phyloP scores from a whole-genome alignment of 495 filamentous ascomycete genomes.

The Emericellopsis terricola region DNA sequence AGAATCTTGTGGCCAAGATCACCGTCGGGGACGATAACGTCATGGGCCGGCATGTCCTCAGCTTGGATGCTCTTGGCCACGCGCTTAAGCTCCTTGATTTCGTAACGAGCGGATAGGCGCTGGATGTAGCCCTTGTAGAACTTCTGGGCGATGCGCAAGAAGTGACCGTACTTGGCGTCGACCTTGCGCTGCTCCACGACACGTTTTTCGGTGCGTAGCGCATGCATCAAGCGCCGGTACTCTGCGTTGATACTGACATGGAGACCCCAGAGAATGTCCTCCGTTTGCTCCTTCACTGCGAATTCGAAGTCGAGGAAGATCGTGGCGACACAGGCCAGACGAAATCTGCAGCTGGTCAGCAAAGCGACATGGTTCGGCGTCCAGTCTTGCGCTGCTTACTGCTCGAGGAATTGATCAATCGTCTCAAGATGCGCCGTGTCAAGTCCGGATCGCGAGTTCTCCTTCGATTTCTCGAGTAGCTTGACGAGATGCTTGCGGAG shows the following conservation, averaged over 20 bases:
- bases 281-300: constrained; percentile 42
- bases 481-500: constrained; percentile 10
- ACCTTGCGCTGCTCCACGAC: constrained; percentile 64
- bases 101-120: constrained; percentile 52
- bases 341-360: constrained; percentile 31
- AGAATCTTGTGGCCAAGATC: constrained; percentile 39
- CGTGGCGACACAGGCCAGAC: constrained; percentile 46
- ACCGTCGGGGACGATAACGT: constrained; percentile 19
- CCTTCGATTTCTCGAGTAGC: constrained; percentile 9
- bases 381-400: constrained; percentile 4
- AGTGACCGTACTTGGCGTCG: constrained; percentile 60
- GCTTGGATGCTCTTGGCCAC: constrained; percentile 45
- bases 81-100: constrained; percentile 53
- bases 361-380: constrained; percentile 2
- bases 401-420: constrained; percentile 11
- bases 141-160: constrained; percentile 67
- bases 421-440: constrained; percentile 13
- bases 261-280: constrained; percentile 58
- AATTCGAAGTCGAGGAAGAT: constrained; percentile 59
- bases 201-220: constrained; percentile 29
- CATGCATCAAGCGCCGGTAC: constrained; percentile 44
- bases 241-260: constrained; percentile 59
- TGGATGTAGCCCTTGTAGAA: constrained; percentile 82
- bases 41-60: constrained; percentile 7
- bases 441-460: constrained; percentile 8